These are phyloP conservation scores for Fusarium cicatricum DNA, from an alignment of 2,329 filamentous ascomycete genomes.

Conservation along the genomic window DNA sequence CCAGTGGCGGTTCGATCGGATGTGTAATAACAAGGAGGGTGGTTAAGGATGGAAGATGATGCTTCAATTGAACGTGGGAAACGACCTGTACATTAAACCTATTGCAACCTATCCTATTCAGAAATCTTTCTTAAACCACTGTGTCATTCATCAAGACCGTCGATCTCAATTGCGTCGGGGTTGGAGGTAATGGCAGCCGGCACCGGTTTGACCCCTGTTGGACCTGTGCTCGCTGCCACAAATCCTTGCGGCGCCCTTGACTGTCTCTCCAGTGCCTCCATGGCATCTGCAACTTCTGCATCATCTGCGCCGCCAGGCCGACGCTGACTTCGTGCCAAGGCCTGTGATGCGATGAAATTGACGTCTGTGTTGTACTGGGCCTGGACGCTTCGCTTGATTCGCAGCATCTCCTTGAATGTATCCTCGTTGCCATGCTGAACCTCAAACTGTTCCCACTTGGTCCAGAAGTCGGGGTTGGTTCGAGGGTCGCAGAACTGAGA, in stretches of 20 bases:
- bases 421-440: constrained; percentile 98
- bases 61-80: constrained; percentile 24
- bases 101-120: constrained; percentile 26
- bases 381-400: constrained; percentile 96
- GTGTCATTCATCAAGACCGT: constrained; percentile 71
- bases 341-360: constrained; percentile 97
- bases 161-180: constrained; percentile 85
- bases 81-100: constrained; percentile 33
- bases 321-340: constrained; percentile 83
- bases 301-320: constrained; percentile 56
- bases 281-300: constrained; percentile 74
- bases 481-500: constrained; percentile 97
- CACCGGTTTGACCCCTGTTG: constrained; percentile 60
- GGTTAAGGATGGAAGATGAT: constrained; percentile 9
- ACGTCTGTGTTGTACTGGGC: constrained; percentile 99
- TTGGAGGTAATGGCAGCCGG: constrained; percentile 66
- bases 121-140: constrained; percentile 10
- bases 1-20: not conserved
- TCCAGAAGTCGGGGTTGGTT: constrained; percentile 90
- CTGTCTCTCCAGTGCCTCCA: constrained; percentile 88
- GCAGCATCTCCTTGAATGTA: constrained; percentile 98
- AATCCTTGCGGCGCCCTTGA: constrained; percentile 90
- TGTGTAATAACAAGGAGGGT: constrained; percentile 16
- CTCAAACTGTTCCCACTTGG: constrained; percentile 96
- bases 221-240: constrained; percentile 82